Evolutionary conservation across 176 grass and related monocot genomes (phyloP).

Genomic region (Oryza longistaminata): DNA sequence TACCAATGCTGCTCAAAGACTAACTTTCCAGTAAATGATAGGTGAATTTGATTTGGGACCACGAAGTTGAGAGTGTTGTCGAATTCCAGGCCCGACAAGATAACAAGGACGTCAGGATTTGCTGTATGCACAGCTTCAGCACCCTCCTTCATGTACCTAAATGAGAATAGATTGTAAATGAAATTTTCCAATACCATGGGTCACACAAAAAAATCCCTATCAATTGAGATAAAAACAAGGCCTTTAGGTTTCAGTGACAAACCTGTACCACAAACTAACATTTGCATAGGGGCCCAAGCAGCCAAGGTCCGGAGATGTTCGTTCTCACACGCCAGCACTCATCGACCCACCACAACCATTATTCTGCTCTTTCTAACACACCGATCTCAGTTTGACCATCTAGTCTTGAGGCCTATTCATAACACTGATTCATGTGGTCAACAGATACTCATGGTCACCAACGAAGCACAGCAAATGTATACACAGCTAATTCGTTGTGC

Average conservation of each 20-base stretch:
- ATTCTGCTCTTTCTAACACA: too few species aligned
- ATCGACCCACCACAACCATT: too few species aligned
- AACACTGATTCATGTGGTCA: too few species aligned
- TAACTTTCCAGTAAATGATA: constrained; percentile 78
- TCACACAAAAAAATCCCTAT: constrained; percentile 6
- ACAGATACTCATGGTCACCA: too few species aligned
- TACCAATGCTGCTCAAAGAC: constrained; percentile 96
- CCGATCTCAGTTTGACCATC: too few species aligned
- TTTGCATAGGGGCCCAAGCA: constrained; percentile 79
- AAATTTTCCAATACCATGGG: constrained; percentile 21
- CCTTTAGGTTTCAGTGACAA: not conserved
- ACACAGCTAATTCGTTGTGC: too few species aligned
- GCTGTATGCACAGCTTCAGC: constrained; percentile 79
- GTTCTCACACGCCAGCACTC: too few species aligned
- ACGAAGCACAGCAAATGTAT: too few species aligned
- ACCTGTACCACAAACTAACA: constrained; percentile 94
- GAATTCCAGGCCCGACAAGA: constrained; percentile 80
- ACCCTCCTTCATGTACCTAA: constrained; percentile 91
- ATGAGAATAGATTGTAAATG: constrained; percentile 28
- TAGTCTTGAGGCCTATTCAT: too few species aligned
- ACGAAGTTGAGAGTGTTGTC: constrained; percentile 84
- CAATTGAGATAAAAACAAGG: not conserved
- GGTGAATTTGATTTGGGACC: constrained; percentile 37
- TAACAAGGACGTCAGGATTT: constrained; percentile 77
- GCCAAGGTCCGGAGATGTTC: too few species aligned